These are phyloP conservation scores for Candida sp. DNA, from an alignment of 1,139 yeast species.

Conservation along the genomic window DNA sequence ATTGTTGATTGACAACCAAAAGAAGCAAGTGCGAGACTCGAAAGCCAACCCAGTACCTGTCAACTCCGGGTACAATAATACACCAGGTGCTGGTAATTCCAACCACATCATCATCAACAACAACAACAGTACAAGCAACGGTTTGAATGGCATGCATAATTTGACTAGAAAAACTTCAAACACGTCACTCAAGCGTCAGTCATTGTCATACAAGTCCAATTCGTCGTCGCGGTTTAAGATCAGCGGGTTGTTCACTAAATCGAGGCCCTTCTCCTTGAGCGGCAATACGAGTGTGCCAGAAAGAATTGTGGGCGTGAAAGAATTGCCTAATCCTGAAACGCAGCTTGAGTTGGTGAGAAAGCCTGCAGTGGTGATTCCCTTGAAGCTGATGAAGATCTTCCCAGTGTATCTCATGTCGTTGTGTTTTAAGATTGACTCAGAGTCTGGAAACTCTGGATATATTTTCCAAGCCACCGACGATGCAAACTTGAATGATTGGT, in stretches of 20 bases:
- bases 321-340: constrained; percentile 59
- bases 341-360: constrained; percentile 52
- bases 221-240: constrained; percentile 47
- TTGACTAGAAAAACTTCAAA: constrained; percentile 36
- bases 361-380: constrained; percentile 59
- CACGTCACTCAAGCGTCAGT: constrained; percentile 42
- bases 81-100: background rate
- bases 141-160: constrained; percentile 13
- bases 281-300: constrained; percentile 44
- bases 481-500: constrained; percentile 80
- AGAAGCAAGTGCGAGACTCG: constrained; percentile 29
- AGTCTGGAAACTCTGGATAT: constrained; percentile 54
- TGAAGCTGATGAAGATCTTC: constrained; percentile 55
- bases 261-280: constrained; percentile 37
- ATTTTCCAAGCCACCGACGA: constrained; percentile 72
- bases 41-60: background rate
- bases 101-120: background rate
- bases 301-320: constrained; percentile 52
- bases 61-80: background rate
- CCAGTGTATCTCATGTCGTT: constrained; percentile 57
- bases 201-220: constrained; percentile 43
- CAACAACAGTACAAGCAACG: background rate
- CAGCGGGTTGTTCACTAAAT: constrained; percentile 45
- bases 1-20: constrained; percentile 37
- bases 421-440: constrained; percentile 66